Base-by-base conservation (phyloP, 2,329 filamentous ascomycete genomes). In the Penicillium olsonii region DNA sequence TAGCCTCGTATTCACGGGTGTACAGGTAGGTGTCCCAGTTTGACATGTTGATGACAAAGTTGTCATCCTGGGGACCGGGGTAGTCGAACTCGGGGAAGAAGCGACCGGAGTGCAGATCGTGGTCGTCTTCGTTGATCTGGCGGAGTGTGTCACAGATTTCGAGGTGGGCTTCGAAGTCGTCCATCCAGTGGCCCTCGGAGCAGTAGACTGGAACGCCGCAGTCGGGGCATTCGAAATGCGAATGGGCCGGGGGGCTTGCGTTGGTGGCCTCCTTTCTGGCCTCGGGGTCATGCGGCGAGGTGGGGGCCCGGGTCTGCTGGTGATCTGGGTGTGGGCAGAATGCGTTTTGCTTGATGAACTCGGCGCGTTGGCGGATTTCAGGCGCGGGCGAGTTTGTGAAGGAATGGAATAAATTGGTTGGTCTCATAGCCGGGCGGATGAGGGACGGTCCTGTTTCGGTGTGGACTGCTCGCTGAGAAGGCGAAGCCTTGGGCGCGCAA, bases 11-110 rank as follows among this genome's bases (percentile, higher is more conserved):
- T 63, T 95, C 87, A 64, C 94, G 82, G 3, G 91, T 95, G 68
- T 96, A 99, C 66, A 99, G 78, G 62, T 95, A 90, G 0, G 94
- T 97, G 71, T 99, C 94, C 94, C 94, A 99, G 70, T 95, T 99
- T 37, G 88, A 95, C 88, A 99, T 92, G 73, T 99, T 99, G 59
- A 96, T 84, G 58, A 94, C 80, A 27, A 91, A 89, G 69, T 96
- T 92, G 57, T 96, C 92, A 68, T 96, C 85, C 74, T 96, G 92
- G 46, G 86, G 80, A 12, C 87, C 89, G 0, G 94, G 91, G 66
- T 96, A 95, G 54, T 92, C 85, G 65, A 95, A 97, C 70, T 99
- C 95, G 12, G 88, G 87, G 72, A 99, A 99, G 70, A 90, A 87
- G 22, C 94, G 83, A 3, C 94, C 94, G 15, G 90, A 96, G 42